These are phyloP conservation scores for Adansonia rubrostipa DNA, from an alignment of 441 rosid species.

Conservation along the genomic window DNA sequence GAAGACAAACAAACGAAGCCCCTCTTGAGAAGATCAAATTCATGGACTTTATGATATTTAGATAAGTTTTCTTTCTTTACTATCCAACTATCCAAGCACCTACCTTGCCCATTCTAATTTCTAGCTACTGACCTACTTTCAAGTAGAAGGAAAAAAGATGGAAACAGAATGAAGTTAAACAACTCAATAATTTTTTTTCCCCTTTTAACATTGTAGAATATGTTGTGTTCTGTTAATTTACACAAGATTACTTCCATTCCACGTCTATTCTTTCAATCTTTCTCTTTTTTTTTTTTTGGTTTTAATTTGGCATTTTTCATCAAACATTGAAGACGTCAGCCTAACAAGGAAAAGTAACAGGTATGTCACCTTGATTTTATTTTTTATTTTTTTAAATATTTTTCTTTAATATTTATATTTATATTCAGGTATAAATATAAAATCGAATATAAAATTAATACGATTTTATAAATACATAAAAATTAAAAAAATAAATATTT, in stretches of 20 bases:
- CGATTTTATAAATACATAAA: too few relatives aligned
- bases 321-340: neutral
- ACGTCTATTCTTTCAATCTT: neutral
- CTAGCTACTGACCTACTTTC: neutral
- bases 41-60: constrained; percentile 58
- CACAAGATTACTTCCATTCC: neutral
- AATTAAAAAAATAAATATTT: too few relatives aligned
- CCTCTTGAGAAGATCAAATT: constrained; percentile 70
- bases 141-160: neutral
- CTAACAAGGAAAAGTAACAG: neutral
- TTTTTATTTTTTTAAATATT: too few relatives aligned
- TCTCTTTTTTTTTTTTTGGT: neutral
- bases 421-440: too few relatives aligned
- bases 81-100: neutral
- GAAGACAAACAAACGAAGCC: constrained; percentile 93
- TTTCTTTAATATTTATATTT: too few relatives aligned
- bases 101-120: neutral
- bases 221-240: neutral
- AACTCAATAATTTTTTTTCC: neutral
- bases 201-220: neutral
- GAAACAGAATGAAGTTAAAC: neutral
- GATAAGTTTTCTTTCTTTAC: neutral
- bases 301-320: neutral
- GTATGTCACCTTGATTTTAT: too few relatives aligned
- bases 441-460: too few relatives aligned